Conservation (phyloP, 495 filamentous ascomycete genomes). For the Podospora pseudocomata region DNA sequence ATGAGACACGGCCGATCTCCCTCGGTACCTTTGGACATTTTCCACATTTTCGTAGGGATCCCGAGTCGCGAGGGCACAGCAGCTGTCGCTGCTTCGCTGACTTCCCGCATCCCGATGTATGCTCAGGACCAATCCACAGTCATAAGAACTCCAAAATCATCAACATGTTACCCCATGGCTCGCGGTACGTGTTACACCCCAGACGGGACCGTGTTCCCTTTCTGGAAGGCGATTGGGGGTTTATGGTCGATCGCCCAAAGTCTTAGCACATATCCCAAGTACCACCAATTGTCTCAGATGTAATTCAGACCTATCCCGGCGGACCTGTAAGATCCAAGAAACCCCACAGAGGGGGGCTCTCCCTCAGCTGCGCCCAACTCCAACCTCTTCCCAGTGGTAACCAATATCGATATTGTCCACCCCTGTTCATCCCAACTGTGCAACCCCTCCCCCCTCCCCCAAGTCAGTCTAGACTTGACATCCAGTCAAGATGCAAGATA, state of each 20-base stretch:
- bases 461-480: not conserved
- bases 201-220: not conserved
- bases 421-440: no score
- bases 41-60: not conserved
- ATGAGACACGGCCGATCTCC: not conserved
- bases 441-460: not conserved
- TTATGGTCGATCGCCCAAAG: constrained; percentile 3
- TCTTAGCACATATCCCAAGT: not conserved
- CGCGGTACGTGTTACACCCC: not conserved
- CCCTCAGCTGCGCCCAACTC: constrained; percentile 18
- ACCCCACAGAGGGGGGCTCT: not conserved
- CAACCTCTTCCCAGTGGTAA: constrained; percentile 12
- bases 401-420: not conserved
- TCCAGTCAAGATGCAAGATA: constrained; percentile 17
- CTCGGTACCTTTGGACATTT: not conserved
- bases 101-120: not conserved
- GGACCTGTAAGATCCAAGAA: not conserved
- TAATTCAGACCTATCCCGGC: not conserved
- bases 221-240: constrained; percentile 12
- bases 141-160: not conserved
- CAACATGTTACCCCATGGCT: not conserved
- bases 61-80: not conserved
- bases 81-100: not conserved
- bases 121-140: not conserved
- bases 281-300: no score